Evolutionary conservation across 2,329 filamentous ascomycete genomes (phyloP), one percentile per base, ranked within the genome.

Genomic region (Xylariaceae sp.): DNA sequence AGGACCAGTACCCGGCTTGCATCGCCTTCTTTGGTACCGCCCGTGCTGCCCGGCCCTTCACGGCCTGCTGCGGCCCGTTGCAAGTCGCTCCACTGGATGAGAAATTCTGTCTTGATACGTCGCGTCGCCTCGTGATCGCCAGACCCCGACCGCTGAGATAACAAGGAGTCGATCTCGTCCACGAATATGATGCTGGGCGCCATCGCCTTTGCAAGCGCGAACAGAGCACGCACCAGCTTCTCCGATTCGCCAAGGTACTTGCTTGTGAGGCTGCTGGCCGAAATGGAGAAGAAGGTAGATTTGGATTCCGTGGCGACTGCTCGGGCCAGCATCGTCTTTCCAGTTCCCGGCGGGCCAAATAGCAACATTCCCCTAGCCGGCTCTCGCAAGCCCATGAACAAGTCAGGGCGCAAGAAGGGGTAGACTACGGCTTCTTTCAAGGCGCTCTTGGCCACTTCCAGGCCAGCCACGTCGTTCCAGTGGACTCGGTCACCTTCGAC

Each of bases 161-260:
- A 73, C 0, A 98, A 68, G 1, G 89, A 95, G 60, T 98, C 92
- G 47, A 98, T 98, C 60, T 98, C 92, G 55, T 98, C 92, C 4
- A 98, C 88, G 52, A 98, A 98, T 42, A 98, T 97, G 59, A 98
- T 97, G 45, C 85, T 92, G 0, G 92, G 92, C 0, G 92, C 88
- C 31, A 97, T 73, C 24, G 80, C 73, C 60, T 94, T 94, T 4
- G 92, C 89, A n/a, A 97, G 68, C 0, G 79, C 78, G 59, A 98
- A 98, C 0, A 98, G 70, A 3, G 92, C 92, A 24, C 88, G 80
- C 2, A 98, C 92, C 3, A 98, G 77, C 63, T 98, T 98, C 64
- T 98, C 92, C 1, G 86, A 94, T 59, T 98, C 92, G 31, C 92
- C 92, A 8, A 97, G 74, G 62, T 90, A 98, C 64, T 98, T 98